These are phyloP conservation scores for Silene latifolia DNA, from an alignment of 148 eudicot species.

Conservation along the genomic window DNA sequence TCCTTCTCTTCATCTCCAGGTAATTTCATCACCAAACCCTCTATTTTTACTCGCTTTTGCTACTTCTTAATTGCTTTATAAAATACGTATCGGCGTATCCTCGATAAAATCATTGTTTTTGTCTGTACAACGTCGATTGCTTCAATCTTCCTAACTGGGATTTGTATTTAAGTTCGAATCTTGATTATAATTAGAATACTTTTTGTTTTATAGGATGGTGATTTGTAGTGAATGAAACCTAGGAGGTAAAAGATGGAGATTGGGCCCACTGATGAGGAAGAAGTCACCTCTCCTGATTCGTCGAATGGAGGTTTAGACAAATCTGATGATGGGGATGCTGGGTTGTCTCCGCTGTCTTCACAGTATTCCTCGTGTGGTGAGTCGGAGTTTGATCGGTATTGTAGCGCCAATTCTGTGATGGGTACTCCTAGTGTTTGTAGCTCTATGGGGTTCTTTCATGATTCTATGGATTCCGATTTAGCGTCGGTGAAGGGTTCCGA, in stretches of 20 bases:
- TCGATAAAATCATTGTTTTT: background rate
- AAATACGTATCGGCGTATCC: background rate
- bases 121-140: background rate
- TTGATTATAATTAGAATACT: background rate
- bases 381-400: conserved; percentile 85
- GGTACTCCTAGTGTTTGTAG: conserved; percentile 89
- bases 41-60: background rate
- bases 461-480: conserved; percentile 58
- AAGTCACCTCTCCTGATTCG: conserved; percentile 25
- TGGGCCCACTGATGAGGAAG: conserved; percentile 29
- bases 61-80: background rate
- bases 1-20: background rate
- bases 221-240: conserved; percentile 13
- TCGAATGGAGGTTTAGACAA: conserved; percentile 30
- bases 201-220: conserved; percentile 1
- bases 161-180: background rate
- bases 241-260: conserved; percentile 50
- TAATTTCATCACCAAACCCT: conserved; percentile 15
- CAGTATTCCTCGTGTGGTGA: conserved; percentile 84
- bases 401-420: conserved; percentile 88
- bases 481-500: conserved; percentile 57
- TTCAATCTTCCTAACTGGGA: background rate
- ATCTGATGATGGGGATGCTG: conserved; percentile 37
- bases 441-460: conserved; percentile 66
- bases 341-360: conserved; percentile 49